phyloP scores from a whole-genome alignment of 1,284 basidiomycete species.

The Ganoderma lucidum region DNA sequence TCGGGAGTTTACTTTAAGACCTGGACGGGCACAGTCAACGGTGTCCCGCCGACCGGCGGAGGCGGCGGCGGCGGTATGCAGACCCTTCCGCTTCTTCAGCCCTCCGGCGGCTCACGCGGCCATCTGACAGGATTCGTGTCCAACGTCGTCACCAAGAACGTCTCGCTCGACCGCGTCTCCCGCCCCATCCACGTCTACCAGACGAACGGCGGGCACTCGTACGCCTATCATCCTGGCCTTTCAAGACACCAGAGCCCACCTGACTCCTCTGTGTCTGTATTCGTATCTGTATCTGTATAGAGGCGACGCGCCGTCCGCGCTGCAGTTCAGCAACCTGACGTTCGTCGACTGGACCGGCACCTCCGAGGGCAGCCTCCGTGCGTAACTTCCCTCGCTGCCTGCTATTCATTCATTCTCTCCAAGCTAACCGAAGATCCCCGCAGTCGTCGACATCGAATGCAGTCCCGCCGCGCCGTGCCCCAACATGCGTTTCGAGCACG shows the following conservation, averaged over 20 bases:
- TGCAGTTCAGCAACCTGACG: conserved; percentile 57
- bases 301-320: conserved; percentile 54
- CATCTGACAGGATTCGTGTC: conserved; percentile 52
- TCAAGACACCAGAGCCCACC: not conserved
- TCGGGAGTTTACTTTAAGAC: conserved; percentile 70
- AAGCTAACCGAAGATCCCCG: not conserved
- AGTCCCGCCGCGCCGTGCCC: conserved; percentile 58
- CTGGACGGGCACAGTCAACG: conserved; percentile 63
- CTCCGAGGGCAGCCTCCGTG: conserved; percentile 51
- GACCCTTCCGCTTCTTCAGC: not conserved
- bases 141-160: conserved; percentile 56
- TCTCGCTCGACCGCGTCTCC: conserved; percentile 56
- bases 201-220: conserved; percentile 60
- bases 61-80: conserved; percentile 60
- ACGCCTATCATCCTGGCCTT: conserved; percentile 23
- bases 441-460: conserved; percentile 63
- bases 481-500: conserved; percentile 52
- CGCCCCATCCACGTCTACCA: conserved; percentile 59
- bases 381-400: conserved; percentile 27
- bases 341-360: conserved; percentile 60
- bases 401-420: not conserved
- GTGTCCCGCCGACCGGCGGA: conserved; percentile 66
- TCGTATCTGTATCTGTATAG: conserved; percentile 36
- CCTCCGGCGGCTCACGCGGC: not conserved
- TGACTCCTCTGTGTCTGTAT: no score